Percentiles rank a stretch among this genome's conserved stretches.
phyloP scores from a whole-genome alignment of 148 eudicot genomes.

The Rhododendron mucronatum region DNA sequence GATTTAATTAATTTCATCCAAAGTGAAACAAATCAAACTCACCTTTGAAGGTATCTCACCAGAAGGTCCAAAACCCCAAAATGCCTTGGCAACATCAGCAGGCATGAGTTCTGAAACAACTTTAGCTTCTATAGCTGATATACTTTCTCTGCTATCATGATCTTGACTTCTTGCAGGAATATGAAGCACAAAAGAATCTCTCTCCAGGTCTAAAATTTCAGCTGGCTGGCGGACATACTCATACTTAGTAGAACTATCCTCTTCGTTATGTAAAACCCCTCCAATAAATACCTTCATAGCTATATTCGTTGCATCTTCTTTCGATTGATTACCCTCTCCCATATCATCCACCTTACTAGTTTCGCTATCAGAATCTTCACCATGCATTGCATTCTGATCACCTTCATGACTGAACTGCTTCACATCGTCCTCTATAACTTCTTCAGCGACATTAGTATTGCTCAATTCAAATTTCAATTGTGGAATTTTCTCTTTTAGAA shows the following conservation, averaged over 20 bases:
- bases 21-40: slow-evolving; percentile 16
- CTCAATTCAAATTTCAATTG: slow-evolving; percentile 74
- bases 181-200: slow-evolving; percentile 79
- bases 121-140: slow-evolving; percentile 59
- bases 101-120: slow-evolving; percentile 89
- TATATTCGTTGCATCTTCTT: slow-evolving; percentile 56
- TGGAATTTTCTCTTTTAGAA: slow-evolving; percentile 94
- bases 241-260: slow-evolving; percentile 63
- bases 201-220: slow-evolving; percentile 60
- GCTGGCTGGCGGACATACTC: slow-evolving; percentile 69
- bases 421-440: slow-evolving; percentile 43
- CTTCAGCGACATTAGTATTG: slow-evolving; percentile 56
- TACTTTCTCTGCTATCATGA: slow-evolving; percentile 38
- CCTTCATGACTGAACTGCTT: slow-evolving; percentile 54
- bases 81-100: slow-evolving; percentile 86
- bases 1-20: not conserved
- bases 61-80: slow-evolving; percentile 29
- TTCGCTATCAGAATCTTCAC: slow-evolving; percentile 56
- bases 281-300: slow-evolving; percentile 83
- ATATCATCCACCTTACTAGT: slow-evolving; percentile 40
- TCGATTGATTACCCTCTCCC: slow-evolving; percentile 42
- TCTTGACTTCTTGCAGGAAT: slow-evolving; percentile 49
- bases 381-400: slow-evolving; percentile 26
- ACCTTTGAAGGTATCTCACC: slow-evolving; percentile 81
- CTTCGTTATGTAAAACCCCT: slow-evolving; percentile 75